A percentile compares a stretch with the other conserved stretches of the same genome.
These are phyloP conservation scores for Euphorbia pulcherrima DNA, from an alignment of 345 rosid genomes.

Conservation along the genomic window DNA sequence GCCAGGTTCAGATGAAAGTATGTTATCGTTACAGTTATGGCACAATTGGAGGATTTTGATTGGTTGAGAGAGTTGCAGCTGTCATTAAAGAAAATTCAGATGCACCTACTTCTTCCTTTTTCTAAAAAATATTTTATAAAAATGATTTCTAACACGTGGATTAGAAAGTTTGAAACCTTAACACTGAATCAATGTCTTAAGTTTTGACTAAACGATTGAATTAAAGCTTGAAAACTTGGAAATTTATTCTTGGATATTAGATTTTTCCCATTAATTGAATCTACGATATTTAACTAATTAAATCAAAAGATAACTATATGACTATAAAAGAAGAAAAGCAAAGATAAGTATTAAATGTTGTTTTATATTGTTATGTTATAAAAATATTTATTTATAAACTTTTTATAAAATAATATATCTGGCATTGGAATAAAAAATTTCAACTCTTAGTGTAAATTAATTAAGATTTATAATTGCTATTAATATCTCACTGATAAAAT, in stretches of 20 bases:
- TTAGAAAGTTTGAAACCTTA: background rate
- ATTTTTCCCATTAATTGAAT: background rate
- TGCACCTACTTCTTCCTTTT: background rate
- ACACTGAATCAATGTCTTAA: background rate
- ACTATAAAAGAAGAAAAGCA: too few species aligned
- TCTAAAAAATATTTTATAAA: background rate
- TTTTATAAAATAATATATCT: too few species aligned
- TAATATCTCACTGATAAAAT: too few species aligned
- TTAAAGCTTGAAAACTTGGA: background rate
- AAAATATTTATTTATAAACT: too few species aligned
- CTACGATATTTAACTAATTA: too few species aligned
- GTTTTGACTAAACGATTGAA: background rate
- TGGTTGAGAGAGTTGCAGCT: conserved; percentile 2
- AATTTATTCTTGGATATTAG: too few species aligned
- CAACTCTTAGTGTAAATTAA: too few species aligned
- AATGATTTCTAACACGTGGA: background rate
- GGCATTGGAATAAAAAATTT: too few species aligned
- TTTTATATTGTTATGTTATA: too few species aligned
- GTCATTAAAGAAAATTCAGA: conserved; percentile 2
- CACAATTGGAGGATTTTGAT: background rate
- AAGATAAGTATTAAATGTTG: too few species aligned
- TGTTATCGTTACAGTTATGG: background rate
- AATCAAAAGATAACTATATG: too few species aligned
- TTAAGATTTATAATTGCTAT: too few species aligned
- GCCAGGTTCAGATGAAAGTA: conserved; percentile 10